Evolutionary conservation across 1,284 basidiomycete species (phyloP).

Genomic region (Microbotryum violaceum): DNA sequence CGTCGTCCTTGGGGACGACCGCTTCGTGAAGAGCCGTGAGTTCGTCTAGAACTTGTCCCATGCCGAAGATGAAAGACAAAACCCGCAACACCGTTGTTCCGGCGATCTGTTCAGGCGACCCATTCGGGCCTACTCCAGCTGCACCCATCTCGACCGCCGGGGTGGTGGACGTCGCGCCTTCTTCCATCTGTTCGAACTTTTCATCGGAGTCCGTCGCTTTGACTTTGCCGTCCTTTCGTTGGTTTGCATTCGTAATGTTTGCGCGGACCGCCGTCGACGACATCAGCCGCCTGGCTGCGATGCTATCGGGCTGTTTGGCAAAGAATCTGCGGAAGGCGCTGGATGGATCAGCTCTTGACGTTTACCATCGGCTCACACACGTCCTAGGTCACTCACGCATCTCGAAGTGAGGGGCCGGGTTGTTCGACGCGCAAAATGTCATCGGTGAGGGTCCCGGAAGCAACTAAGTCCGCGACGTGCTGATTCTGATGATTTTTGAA

Average conservation of each 20-base stretch:
- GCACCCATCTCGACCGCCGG: too few relatives aligned
- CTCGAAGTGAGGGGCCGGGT: conserved; percentile 3
- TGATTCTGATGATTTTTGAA: conserved; percentile 10
- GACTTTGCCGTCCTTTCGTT: background rate
- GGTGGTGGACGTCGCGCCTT: background rate
- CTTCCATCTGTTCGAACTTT: background rate
- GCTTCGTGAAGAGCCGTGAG: conserved; percentile 34
- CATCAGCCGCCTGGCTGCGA: background rate
- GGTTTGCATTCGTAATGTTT: background rate
- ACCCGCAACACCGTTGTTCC: conserved; percentile 34
- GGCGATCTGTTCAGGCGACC: background rate
- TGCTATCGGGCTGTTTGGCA: background rate
- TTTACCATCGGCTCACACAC: too few relatives aligned
- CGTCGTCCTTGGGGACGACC: conserved; percentile 16
- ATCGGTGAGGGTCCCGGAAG: background rate
- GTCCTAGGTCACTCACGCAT: background rate
- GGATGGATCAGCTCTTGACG: background rate
- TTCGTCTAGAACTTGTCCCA: conserved; percentile 34
- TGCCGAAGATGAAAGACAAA: conserved; percentile 37
- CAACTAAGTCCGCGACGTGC: background rate
- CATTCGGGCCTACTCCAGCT: too few relatives aligned
- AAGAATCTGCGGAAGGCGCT: background rate
- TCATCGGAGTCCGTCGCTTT: background rate
- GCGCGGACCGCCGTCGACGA: background rate
- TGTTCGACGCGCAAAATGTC: conserved; percentile 7